phyloP scores from a whole-genome alignment of 1,284 basidiomycete genomes.

The Ceratobasidium sp. region DNA sequence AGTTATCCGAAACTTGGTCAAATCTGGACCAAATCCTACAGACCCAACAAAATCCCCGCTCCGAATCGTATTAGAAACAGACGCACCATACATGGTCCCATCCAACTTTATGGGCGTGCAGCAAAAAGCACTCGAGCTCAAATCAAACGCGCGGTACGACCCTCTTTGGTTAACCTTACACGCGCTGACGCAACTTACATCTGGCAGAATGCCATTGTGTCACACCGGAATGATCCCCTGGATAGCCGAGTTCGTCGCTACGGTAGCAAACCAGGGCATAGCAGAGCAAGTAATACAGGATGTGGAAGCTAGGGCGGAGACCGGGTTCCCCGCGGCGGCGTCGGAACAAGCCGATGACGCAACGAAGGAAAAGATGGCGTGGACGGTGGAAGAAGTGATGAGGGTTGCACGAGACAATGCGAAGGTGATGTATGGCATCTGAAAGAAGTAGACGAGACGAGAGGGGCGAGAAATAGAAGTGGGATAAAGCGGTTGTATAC shows the following conservation, averaged over 20 bases:
- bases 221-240: conserved; percentile 85
- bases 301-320: not conserved
- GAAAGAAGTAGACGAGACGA: not conserved
- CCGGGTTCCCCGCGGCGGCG: conserved; percentile 52
- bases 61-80: conserved; percentile 80
- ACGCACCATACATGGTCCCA: conserved; percentile 85
- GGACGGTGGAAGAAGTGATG: conserved; percentile 70
- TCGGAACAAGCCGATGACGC: conserved; percentile 49
- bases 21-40: conserved; percentile 14
- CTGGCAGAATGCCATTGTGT: conserved; percentile 69
- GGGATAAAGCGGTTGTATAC: not conserved
- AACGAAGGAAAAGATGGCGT: conserved; percentile 51
- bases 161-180: conserved; percentile 62
- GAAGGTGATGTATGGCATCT: conserved; percentile 69
- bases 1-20: conserved; percentile 57
- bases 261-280: conserved; percentile 52
- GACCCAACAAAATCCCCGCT: conserved; percentile 54
- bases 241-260: conserved; percentile 78
- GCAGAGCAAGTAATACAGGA: conserved; percentile 10
- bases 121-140: conserved; percentile 34
- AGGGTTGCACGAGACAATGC: conserved; percentile 73
- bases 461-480: too few relatives aligned
- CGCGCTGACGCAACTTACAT: conserved; percentile 60
- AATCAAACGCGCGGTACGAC: conserved; percentile 36
- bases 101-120: conserved; percentile 62